Base-by-base conservation (phyloP, 2,329 filamentous ascomycete species). In the Sporothrix mexicana region DNA sequence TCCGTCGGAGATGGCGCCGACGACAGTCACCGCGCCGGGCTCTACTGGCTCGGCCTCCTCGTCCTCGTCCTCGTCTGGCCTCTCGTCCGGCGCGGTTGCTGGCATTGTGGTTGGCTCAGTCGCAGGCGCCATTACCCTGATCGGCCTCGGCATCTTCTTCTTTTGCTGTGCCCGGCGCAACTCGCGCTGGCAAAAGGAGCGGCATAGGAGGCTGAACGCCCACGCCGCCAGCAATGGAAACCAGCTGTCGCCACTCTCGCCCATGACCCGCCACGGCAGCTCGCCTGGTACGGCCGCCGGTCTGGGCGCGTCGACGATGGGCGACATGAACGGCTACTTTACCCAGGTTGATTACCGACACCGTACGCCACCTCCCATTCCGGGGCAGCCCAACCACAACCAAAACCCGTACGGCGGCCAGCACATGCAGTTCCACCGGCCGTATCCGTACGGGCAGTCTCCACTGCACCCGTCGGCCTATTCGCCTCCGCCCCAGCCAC, bases 101-200 rank as follows among this genome's bases (percentile, higher is more conserved):
- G 90, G 89, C 4, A 89, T 91, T 43, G 84, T 83, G 0, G 82
- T 91, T 49, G 88, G 88, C 30, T 80, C 78, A 0, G 81, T 85
- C 0, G 85, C 83, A 1, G 80, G 85, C 1, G 70, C 87, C 3
- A 74, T 83, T 20, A 75, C 85, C 0, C 84, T 82, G 10, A 81
- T 84, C 9, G 81, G 78, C 0, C 77, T 89, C 12, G 81, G 79
- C 0, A 77, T 89, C 6, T 76, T 89, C 69, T 87, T 86, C 69
- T 76, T 87, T 61, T 86, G 83, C 70, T 84, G 85, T 64, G 5
- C 43, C 13, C 72, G 68, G 8, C 68, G 68, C 41, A 67, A 47
- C 47, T 55, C 49, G 25, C 64, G 20, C 70, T 61, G 41, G 45
- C 51, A 23, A 20, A 41, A 36, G 30, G 25, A 69, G 20, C 67